Percentiles rank a stretch among this genome's conserved stretches.
These are phyloP conservation scores for Rhynchosporium secalis DNA, from an alignment of 2,329 filamentous ascomycete genomes.

Conservation along the genomic window DNA sequence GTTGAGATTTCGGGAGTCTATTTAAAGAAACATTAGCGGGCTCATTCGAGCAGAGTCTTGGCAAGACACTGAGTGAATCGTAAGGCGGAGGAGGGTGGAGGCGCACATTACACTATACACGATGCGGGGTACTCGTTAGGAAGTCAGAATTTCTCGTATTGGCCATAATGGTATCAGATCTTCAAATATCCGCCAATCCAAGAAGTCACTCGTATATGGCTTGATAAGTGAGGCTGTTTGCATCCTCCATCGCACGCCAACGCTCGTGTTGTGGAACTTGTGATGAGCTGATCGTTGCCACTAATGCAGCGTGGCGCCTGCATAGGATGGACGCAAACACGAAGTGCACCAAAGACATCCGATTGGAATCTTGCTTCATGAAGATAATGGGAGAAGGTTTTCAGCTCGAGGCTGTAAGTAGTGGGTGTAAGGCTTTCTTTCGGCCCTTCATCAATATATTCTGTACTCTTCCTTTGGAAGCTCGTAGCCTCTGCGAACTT, in stretches of 20 bases:
- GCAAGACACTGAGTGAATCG: not conserved
- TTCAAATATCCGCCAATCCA: not conserved
- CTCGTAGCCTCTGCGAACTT: not conserved
- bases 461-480: not conserved
- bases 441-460: not conserved
- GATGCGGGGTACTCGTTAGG: constrained; percentile 10
- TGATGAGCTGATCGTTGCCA: not conserved
- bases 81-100: not conserved
- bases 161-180: not conserved
- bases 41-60: not conserved
- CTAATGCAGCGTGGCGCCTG: constrained; percentile 10
- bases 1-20: not conserved
- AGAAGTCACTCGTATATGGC: not conserved
- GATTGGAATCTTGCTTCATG: constrained; percentile 8
- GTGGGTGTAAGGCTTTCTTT: not conserved
- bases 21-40: not conserved
- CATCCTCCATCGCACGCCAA: not conserved
- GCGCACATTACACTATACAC: not conserved
- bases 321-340: constrained; percentile 5
- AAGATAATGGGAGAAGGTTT: not conserved
- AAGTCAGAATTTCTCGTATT: constrained; percentile 15
- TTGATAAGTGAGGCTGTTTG: constrained; percentile 9
- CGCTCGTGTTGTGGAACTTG: constrained; percentile 1
- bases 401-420: constrained; percentile 11
- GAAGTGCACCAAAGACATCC: not conserved